Percentiles rank a stretch among this genome's conserved stretches.
Conservation (phyloP, 495 filamentous ascomycete species). For the Penicillium silybi region DNA sequence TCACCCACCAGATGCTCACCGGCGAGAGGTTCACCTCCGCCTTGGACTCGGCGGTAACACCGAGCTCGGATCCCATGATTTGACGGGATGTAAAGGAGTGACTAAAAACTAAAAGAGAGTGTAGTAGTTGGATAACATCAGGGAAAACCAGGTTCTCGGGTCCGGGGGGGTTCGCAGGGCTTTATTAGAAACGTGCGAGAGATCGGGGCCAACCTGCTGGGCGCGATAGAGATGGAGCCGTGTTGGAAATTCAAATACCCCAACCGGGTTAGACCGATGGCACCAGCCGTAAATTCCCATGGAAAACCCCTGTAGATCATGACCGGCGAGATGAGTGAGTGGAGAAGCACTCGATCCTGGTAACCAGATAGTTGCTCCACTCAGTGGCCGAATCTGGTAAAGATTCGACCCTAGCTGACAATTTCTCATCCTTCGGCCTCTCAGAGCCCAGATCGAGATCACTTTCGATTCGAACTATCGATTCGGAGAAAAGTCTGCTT, state of each 20-base stretch:
- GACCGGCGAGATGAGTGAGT: too few species aligned
- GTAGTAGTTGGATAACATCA: slow-evolving; percentile 26
- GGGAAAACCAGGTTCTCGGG: neutral
- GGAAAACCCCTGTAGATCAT: neutral
- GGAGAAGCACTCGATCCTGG: neutral
- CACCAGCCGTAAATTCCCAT: neutral
- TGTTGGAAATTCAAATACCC: neutral
- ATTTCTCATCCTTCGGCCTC: neutral
- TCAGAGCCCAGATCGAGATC: neutral
- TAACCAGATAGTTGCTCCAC: neutral
- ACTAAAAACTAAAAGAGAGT: slow-evolving; percentile 27
- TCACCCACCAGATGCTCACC: slow-evolving; percentile 34
- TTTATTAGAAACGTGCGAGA: neutral
- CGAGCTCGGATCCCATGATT: slow-evolving; percentile 37
- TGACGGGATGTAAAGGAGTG: neutral
- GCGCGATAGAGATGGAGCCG: neutral
- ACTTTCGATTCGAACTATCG: neutral
- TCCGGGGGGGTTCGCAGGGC: neutral
- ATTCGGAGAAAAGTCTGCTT: neutral
- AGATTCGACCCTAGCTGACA: neutral
- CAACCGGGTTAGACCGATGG: neutral
- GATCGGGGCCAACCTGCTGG: neutral
- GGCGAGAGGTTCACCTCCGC: slow-evolving; percentile 18
- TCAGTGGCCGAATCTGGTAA: neutral
- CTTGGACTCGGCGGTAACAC: slow-evolving; percentile 27